These are phyloP conservation scores for Rhodotorula graminis DNA, from an alignment of 768 basidiomycete genomes.

Conservation along the genomic window DNA sequence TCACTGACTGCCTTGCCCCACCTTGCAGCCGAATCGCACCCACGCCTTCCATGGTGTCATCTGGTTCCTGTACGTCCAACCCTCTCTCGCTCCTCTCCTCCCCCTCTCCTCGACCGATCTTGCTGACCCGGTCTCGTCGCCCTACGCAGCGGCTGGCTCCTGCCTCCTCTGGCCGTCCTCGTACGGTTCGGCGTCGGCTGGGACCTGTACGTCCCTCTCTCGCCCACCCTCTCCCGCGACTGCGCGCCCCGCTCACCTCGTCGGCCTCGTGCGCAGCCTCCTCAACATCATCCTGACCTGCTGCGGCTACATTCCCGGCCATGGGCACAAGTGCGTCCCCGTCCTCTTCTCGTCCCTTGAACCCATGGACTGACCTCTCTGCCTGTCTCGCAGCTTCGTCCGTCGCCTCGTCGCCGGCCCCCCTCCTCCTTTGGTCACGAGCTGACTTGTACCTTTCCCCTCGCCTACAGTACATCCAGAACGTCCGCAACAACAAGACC, in stretches of 20 bases:
- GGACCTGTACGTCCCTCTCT: constrained; percentile 30
- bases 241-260: too few relatives aligned
- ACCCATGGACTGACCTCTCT: too few relatives aligned
- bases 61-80: constrained; percentile 22
- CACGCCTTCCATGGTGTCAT: constrained; percentile 36
- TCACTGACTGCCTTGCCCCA: too few relatives aligned
- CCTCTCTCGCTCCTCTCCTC: background rate
- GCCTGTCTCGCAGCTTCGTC: constrained; percentile 16
- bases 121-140: background rate
- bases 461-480: constrained; percentile 38
- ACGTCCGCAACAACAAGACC: constrained; percentile 42
- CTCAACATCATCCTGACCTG: constrained; percentile 42
- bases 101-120: too few relatives aligned
- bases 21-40: constrained; percentile 13
- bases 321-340: constrained; percentile 34
- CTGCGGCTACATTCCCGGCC: constrained; percentile 43
- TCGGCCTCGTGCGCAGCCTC: constrained; percentile 20
- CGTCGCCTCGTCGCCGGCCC: background rate
- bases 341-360: background rate
- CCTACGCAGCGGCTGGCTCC: constrained; percentile 37
- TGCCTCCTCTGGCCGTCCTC: constrained; percentile 41
- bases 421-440: too few relatives aligned
- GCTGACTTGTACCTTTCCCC: too few relatives aligned
- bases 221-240: too few relatives aligned
- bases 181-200: constrained; percentile 42